Evolutionary conservation across 1,139 yeast genomes (phyloP).

Genomic region (Geotrichum citri-aurantii): DNA sequence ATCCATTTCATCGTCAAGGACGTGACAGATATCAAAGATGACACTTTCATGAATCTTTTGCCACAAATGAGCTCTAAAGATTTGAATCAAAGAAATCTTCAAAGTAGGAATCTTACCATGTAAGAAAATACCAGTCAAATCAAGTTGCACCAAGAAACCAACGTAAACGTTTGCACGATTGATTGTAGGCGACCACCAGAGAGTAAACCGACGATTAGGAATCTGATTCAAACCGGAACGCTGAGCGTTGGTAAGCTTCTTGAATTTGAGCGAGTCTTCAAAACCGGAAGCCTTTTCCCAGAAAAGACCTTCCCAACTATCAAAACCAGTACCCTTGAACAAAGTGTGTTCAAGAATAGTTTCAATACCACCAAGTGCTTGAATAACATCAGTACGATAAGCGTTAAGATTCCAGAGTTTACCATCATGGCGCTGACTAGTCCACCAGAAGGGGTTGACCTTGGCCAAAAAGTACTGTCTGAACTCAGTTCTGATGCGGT

Average conservation of each 20-base stretch:
- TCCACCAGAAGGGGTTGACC: conserved; percentile 95
- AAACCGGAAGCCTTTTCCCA: conserved; percentile 98
- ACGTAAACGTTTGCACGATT: conserved; percentile 97
- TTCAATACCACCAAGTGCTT: conserved; percentile 95
- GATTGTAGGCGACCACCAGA: conserved; percentile 99
- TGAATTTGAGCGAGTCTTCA: conserved; percentile 91
- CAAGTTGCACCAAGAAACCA: conserved; percentile 93
- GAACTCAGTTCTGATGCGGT: conserved; percentile 74
- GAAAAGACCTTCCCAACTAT: conserved; percentile 96
- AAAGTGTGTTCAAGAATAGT: conserved; percentile 92
- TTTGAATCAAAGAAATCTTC: conserved; percentile 90
- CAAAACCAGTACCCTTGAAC: conserved; percentile 95
- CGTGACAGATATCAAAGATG: conserved; percentile 89
- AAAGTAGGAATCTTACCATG: conserved; percentile 98
- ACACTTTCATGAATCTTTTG: conserved; percentile 96
- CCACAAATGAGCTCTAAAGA: conserved; percentile 97
- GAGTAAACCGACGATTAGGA: conserved; percentile 92
- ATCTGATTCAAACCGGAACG: conserved; percentile 95
- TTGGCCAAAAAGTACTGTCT: conserved; percentile 66
- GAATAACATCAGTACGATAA: conserved; percentile 92
- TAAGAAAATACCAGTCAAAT: conserved; percentile 90
- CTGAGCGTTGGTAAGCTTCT: conserved; percentile 95
- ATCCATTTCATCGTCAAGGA: conserved; percentile 81
- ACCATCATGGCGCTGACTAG: conserved; percentile 89
- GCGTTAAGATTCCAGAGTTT: conserved; percentile 90